Base-by-base conservation (phyloP, 352 stramenopile species). In the Saprolegnia parasitica region DNA sequence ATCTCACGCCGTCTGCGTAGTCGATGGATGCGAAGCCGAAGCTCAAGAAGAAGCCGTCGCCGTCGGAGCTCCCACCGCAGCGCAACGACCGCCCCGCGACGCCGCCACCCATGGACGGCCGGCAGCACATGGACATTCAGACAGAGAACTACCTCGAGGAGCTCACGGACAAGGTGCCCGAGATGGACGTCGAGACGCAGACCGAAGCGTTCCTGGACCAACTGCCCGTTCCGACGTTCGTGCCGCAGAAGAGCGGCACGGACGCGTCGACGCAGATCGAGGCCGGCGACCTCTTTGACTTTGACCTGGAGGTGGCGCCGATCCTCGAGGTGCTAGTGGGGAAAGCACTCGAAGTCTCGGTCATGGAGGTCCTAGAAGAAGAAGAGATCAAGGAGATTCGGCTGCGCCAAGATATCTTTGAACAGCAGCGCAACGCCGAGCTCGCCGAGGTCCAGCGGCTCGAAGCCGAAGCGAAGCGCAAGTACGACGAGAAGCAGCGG, bases 141-240 rank as follows among this genome's bases (percentile, higher is more conserved):
- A 98, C 94, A 0, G 94, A 98, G 67, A 96, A 89, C 56, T 98
- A 96, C 76, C 78, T 98, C 1, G 94, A 98, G 65, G 93, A 98
- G 68, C 85, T 98, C 45, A 93, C 86, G 1, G 94, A 98, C 72
- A 79, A 85, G 54, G 91, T 91, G 46, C 81, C 90, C 0, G 93
- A 98, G 73, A 72, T 81, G 9, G 87, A 97, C 67, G 81, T 80
- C 11, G 87, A 94, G 71, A 98, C 91, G 20, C 94, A 98, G 71
- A 98, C 94, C 0, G 91, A 98, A 72, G 79, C 89, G 18, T 77
- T 96, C 56, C 71, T 97, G 66, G 91, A 98, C 71, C 75, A 95
- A 35, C 78, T 88, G 6, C 77, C 88, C 4, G 73, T 73, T 20
- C 78, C 96, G 18, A 77, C 91, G 4, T 98, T 98, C 73, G 72